Base-by-base conservation (phyloP, 1,139 yeast species). In the Taphrina populina region DNA sequence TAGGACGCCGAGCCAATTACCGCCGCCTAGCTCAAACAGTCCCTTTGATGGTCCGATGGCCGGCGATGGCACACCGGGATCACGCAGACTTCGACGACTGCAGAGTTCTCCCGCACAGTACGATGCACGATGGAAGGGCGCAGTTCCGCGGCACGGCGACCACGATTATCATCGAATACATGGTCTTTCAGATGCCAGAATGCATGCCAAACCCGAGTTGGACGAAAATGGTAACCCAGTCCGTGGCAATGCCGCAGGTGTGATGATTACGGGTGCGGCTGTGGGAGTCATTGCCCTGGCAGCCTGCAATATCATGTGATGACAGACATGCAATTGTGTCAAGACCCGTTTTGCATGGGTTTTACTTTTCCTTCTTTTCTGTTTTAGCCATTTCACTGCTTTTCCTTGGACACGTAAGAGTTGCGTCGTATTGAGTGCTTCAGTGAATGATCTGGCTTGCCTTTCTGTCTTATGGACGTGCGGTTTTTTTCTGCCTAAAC, bases 231-330 rank as follows among this genome's bases (percentile, higher is more conserved):
- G 44, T 13, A 10, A 30, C 3, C 53, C 53, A 1, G 39, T 34
- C 32, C 27, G 53, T 4, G 53, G 39, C 27, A 11, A 29, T 19
- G 30, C 11, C 8, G 6, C 33, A 1, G 44, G 53, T 10, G 20
- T 26, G 20, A 36, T 36, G 53, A 26, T 40, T 4, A 36, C 32
- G 6, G 53, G 53, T n/a, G 53, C 53, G 5, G 44, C 53, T 7
- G 44, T 30, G 10, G 53, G 44, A 8, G 36, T 47, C 3, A 17
- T 47, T 11, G 33, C 41, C n/a, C 35, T 39, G 8, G 53, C 53
- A 5, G 24, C 53, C 7, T 47, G 53, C 21, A 36, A 10, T 20
- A 26, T 47, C 44, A 47, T 47, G 53, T 47, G 17, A n/a, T n/a
- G n/a, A n/a, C n/a, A n/a, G n/a, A n/a, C n/a, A n/a, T n/a, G n/a